phyloP scores from a whole-genome alignment of 345 rosid genomes.

The Carallia brachiata region DNA sequence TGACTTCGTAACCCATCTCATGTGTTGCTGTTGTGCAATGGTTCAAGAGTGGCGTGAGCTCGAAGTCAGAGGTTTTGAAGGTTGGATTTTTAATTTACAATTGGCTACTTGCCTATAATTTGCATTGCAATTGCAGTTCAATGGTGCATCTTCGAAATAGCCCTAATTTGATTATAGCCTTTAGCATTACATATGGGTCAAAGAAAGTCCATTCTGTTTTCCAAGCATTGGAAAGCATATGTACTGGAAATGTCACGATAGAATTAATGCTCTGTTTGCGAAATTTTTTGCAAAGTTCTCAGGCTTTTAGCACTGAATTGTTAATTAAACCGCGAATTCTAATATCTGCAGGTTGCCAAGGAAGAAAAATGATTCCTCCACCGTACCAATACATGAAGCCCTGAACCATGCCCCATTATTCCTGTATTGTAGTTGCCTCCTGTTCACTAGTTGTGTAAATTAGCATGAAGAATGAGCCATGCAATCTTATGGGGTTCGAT shows the following conservation, averaged over 20 bases:
- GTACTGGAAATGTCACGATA: no score
- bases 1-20: conserved; percentile 31
- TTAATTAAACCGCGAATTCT: background rate
- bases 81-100: background rate
- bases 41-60: conserved; percentile 39
- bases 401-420: background rate
- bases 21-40: conserved; percentile 36
- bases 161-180: no score
- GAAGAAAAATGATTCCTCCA: conserved; percentile 39
- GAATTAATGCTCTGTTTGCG: no score
- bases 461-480: no score
- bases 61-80: conserved; percentile 24
- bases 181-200: no score
- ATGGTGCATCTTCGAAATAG: background rate
- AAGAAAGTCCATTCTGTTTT: no score
- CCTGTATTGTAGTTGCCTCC: no score
- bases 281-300: background rate
- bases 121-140: background rate
- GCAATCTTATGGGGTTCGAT: no score
- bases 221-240: no score
- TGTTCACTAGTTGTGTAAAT: no score
- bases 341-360: conserved; percentile 29
- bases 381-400: conserved; percentile 42
- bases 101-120: background rate
- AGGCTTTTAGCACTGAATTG: no score